These are phyloP conservation scores for Paraphoma chrysanthemicola DNA, from an alignment of 2,329 filamentous ascomycete species.

Conservation along the genomic window DNA sequence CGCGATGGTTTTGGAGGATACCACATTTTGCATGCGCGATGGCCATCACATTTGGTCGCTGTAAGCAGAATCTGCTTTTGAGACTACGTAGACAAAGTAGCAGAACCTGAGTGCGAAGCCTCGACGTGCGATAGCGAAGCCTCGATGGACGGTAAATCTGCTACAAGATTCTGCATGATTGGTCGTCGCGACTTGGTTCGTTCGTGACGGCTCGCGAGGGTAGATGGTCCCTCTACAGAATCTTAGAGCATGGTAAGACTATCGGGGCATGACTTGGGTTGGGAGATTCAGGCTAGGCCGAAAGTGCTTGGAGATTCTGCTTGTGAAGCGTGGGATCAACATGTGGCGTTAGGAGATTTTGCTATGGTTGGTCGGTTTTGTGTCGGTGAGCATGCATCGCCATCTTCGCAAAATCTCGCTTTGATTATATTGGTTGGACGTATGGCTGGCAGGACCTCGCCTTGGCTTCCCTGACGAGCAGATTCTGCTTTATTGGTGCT, in stretches of 20 bases:
- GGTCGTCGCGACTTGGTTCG: not conserved
- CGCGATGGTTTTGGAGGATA: not conserved
- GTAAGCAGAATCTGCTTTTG: not conserved
- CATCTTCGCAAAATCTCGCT: not conserved
- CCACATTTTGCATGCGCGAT: not conserved
- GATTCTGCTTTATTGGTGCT: not conserved
- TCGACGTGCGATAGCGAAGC: not conserved
- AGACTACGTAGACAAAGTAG: not conserved
- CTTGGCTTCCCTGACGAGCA: not conserved
- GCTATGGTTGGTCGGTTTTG: no score
- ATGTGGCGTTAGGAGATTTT: no score
- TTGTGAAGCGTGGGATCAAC: no score
- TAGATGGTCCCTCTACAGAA: not conserved
- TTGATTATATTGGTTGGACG: not conserved
- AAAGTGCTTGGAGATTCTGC: no score
- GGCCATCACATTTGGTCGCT: not conserved
- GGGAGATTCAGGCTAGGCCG: no score
- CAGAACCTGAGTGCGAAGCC: not conserved
- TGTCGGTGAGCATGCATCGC: no score
- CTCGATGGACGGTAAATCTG: not conserved
- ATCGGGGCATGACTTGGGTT: no score
- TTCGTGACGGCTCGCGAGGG: not conserved
- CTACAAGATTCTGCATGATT: slow-evolving; percentile 5
- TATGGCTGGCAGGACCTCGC: not conserved
- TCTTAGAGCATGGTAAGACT: no score